Evolutionary conservation across 2,329 filamentous ascomycete genomes (phyloP).

Genomic region (Paramyrothecium sp.): DNA sequence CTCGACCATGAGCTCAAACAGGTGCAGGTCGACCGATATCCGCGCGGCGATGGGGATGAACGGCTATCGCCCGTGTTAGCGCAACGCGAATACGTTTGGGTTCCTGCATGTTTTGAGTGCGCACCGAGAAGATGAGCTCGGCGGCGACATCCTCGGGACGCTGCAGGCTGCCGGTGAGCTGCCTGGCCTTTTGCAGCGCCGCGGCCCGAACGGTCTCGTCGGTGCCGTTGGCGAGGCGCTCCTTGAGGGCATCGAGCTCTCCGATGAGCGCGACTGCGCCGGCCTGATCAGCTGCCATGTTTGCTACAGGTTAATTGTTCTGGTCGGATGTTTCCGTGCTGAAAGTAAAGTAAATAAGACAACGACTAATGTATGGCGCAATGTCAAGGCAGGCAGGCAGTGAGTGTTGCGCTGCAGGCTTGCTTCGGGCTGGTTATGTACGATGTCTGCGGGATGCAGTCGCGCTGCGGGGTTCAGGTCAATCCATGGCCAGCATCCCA

Average conservation of each 20-base stretch:
- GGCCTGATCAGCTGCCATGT: neutral
- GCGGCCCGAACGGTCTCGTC: neutral
- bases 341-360: neutral
- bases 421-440: neutral
- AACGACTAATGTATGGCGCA: neutral
- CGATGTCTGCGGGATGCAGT: neutral
- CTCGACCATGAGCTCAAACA: constrained; percentile 3
- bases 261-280: neutral
- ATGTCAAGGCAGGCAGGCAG: neutral
- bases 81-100: neutral
- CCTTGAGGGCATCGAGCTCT: neutral
- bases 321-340: neutral
- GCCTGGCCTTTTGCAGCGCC: neutral
- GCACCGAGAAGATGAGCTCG: neutral
- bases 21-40: constrained; percentile 2
- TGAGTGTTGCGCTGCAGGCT: neutral
- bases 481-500: too few relatives aligned
- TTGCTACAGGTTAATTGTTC: neutral
- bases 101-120: neutral
- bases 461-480: neutral
- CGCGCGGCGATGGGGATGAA: constrained; percentile 2
- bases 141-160: neutral
- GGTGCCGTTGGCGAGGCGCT: neutral
- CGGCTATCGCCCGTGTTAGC: neutral
- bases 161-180: neutral